Conservation (phyloP, 192 early-diverging fungal species). For the Coemansia sp. region DNA sequence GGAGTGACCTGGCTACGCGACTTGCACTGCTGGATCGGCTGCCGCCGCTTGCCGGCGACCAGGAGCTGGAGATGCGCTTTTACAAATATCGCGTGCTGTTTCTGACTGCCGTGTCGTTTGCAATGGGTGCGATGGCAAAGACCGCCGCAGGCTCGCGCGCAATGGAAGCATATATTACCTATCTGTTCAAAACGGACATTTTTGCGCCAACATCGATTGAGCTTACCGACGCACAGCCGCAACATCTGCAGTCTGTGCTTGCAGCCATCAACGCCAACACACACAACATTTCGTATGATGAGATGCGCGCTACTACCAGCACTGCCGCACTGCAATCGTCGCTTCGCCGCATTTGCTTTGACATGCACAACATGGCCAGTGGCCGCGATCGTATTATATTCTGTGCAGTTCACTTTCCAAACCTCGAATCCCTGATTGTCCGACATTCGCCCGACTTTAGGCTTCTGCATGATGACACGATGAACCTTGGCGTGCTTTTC, state of each 20-base stretch:
- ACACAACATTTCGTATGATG: conserved; percentile 27
- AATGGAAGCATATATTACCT: conserved; percentile 44
- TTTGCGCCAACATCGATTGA: conserved; percentile 31
- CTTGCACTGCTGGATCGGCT: conserved; percentile 26
- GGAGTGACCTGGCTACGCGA: conserved; percentile 16
- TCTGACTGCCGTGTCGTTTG: conserved; percentile 38
- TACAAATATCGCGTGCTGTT: conserved; percentile 45
- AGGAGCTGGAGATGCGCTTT: conserved; percentile 33
- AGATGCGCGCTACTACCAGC: conserved; percentile 41
- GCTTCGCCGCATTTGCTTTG: conserved; percentile 28
- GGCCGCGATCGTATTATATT: conserved; percentile 34
- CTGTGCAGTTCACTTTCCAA: conserved; percentile 47
- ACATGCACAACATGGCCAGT: conserved; percentile 43
- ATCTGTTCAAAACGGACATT: conserved; percentile 47
- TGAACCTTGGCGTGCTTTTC: conserved; percentile 45
- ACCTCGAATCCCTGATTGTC: conserved; percentile 37
- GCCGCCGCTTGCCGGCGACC: conserved; percentile 19
- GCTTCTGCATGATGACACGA: conserved; percentile 18
- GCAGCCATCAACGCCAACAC: conserved; percentile 41
- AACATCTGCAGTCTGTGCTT: conserved; percentile 34
- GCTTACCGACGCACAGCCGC: conserved; percentile 33
- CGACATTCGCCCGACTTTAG: conserved; percentile 46
- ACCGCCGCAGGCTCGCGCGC: conserved; percentile 26
- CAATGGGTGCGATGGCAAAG: conserved; percentile 38
- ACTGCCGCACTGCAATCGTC: conserved; percentile 44